Evolutionary conservation across 495 filamentous ascomycete species (phyloP), one percentile per base, ranked within the genome.

Genomic region (Durotheca rogersii): DNA sequence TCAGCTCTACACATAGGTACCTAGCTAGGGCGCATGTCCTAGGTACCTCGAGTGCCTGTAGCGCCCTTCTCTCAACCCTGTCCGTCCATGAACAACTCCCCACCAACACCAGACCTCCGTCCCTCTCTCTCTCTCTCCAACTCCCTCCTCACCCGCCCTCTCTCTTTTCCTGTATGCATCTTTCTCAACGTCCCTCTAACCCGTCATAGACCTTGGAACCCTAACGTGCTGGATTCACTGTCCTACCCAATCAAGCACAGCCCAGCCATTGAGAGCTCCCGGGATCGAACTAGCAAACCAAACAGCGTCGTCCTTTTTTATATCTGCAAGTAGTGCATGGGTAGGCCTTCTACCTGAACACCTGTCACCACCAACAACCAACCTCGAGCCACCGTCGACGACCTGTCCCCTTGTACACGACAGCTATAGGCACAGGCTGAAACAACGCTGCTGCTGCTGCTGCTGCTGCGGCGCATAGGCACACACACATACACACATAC

Each of bases 221-320:
- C 40, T 44, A 58, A 53, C 49, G 55, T 58, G 55, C 44, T 27
- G 49, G 43, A 50, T 53, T 42, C 55, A 53, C 53, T 53, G 49
- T 58, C 35, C 39, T 40, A 49, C 40, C 49, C 16, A 29, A 36
- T 40, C 47, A 47, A 31, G 41, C 35, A 9, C 4, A 27, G 23
- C 23, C 29, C 14, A 39, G 40, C 20, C 27, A 27, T 14, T 51
- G 40, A 58, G 39, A 48, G 37, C 29, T 47, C 10, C 17, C 15
- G 32, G 31, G 40, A 50, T 38, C 38, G 43, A 48, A n/a, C n/a
- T n/a, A n/a, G n/a, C n/a, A n/a, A n/a, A n/a, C n/a, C n/a, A n/a
- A n/a, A n/a, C n/a, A n/a, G n/a, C n/a, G n/a, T n/a, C n/a, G n/a
- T n/a, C n/a, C n/a, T n/a, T n/a, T n/a, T n/a, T n/a, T n/a, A 32